Percentiles rank a stretch among this genome's conserved stretches.
phyloP scores from a whole-genome alignment of 2,329 filamentous ascomycete genomes.

The Paramyrothecium sp. region DNA sequence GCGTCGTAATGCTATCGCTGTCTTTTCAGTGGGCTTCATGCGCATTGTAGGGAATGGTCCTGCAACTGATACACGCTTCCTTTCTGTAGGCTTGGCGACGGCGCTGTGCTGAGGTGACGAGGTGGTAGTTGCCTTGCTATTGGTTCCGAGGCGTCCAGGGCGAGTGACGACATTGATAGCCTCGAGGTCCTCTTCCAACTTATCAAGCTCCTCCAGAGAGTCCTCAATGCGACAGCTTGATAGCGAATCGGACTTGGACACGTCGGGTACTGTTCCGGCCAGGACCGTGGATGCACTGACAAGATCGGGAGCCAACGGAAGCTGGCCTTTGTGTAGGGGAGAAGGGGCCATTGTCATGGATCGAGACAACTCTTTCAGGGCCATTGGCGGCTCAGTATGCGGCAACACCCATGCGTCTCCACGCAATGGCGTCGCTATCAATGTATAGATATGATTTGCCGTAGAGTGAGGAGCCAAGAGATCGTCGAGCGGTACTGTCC shows the following conservation, averaged over 20 bases:
- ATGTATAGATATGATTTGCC: conserved; percentile 38
- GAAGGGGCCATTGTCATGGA: neutral
- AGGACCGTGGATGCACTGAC: neutral
- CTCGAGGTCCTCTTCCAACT: conserved; percentile 61
- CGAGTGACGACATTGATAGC: conserved; percentile 42
- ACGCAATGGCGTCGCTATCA: conserved; percentile 46
- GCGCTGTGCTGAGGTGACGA: neutral
- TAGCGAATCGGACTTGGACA: conserved; percentile 26
- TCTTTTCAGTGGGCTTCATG: conserved; percentile 34
- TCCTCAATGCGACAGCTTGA: conserved; percentile 57
- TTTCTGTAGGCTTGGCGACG: conserved; percentile 7
- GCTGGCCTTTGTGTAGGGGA: neutral
- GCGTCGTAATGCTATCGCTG: conserved; percentile 39
- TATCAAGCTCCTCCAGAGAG: conserved; percentile 61
- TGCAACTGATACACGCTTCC: conserved; percentile 26
- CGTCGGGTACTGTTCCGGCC: conserved; percentile 31
- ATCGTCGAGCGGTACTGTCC: conserved; percentile 18
- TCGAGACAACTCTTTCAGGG: neutral
- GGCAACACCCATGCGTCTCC: conserved; percentile 16
- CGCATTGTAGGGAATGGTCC: conserved; percentile 38
- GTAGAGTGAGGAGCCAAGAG: conserved; percentile 10
- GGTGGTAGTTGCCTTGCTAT: conserved; percentile 11
- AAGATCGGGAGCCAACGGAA: neutral
- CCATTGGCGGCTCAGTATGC: conserved; percentile 10
- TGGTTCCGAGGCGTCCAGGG: conserved; percentile 28